Conservation (phyloP, 1,284 basidiomycete genomes). For the Ceratobasidium sp. region DNA sequence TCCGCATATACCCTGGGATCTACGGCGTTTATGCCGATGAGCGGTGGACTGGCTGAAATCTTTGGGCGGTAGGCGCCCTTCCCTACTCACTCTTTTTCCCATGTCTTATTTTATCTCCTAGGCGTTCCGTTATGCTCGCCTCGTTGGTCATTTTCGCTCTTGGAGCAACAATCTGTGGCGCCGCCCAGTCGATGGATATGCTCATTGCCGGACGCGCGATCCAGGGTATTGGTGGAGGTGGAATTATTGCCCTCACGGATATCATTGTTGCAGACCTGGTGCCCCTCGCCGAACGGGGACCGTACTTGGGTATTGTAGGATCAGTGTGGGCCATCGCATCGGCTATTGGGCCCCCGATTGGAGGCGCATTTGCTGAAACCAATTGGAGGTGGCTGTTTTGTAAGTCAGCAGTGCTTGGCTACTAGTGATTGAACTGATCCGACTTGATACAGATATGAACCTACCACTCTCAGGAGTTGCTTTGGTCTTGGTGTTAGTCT, state of each 20-base stretch:
- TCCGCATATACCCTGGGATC: constrained; percentile 55
- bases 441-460: constrained; percentile 61
- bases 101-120: constrained; percentile 48
- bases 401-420: too few species aligned
- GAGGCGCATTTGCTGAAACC: constrained; percentile 54
- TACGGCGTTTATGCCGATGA: constrained; percentile 55
- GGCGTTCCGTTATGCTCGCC: constrained; percentile 55
- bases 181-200: constrained; percentile 57
- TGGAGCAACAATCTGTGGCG: constrained; percentile 60
- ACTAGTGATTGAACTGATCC: too few species aligned
- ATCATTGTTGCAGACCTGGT: constrained; percentile 63
- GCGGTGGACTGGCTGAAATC: constrained; percentile 53
- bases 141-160: constrained; percentile 58
- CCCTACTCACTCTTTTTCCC: constrained; percentile 46
- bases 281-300: constrained; percentile 58
- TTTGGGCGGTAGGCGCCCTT: constrained; percentile 53
- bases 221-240: constrained; percentile 63
- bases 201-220: constrained; percentile 59
- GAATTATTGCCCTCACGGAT: constrained; percentile 57
- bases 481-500: constrained; percentile 54
- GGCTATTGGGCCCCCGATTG: constrained; percentile 55
- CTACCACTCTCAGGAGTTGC: constrained; percentile 58
- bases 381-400: constrained; percentile 60
- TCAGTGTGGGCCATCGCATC: constrained; percentile 54
- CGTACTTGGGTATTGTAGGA: constrained; percentile 54